A percentile compares a stretch with the other conserved stretches of the same genome.
These are phyloP conservation scores for Aspergillus taichungensis DNA, from an alignment of 495 filamentous ascomycete species.

Conservation along the genomic window DNA sequence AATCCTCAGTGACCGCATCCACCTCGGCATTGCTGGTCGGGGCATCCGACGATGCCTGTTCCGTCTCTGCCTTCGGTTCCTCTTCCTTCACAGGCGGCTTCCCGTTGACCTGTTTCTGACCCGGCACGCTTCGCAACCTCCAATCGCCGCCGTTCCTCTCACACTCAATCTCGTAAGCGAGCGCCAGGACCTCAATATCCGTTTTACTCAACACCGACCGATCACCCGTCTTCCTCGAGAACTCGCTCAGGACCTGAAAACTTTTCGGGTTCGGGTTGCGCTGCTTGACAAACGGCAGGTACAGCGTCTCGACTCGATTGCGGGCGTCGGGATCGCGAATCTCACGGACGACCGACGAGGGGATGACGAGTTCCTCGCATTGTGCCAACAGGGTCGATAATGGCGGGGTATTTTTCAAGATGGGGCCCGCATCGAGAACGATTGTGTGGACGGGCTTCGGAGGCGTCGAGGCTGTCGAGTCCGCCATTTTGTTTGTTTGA, in stretches of 20 bases:
- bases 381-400: constrained; percentile 68
- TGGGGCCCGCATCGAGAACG: constrained; percentile 82
- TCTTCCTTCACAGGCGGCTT: constrained; percentile 45
- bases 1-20: constrained; percentile 21
- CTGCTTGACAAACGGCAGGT: constrained; percentile 75
- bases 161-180: constrained; percentile 86
- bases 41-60: constrained; percentile 3
- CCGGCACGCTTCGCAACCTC: constrained; percentile 66
- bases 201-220: constrained; percentile 74
- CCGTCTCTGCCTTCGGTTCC: constrained; percentile 17
- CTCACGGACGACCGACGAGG: constrained; percentile 79
- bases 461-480: constrained; percentile 15
- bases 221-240: constrained; percentile 86
- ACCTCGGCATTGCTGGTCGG: constrained; percentile 11
- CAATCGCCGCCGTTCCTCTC: constrained; percentile 78
- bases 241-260: constrained; percentile 69
- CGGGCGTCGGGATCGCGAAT: constrained; percentile 81
- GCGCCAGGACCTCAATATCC: constrained; percentile 80
- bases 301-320: constrained; percentile 66
- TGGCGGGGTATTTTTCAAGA: constrained; percentile 79
- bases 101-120: constrained; percentile 69
- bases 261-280: constrained; percentile 65
- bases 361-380: constrained; percentile 71
- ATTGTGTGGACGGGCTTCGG: constrained; percentile 74
- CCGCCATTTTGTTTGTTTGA: constrained; percentile 27